A percentile compares a stretch with the other conserved stretches of the same genome.
These are phyloP conservation scores for Beauveria caledonica DNA, from an alignment of 2,329 filamentous ascomycete species.

Conservation along the genomic window DNA sequence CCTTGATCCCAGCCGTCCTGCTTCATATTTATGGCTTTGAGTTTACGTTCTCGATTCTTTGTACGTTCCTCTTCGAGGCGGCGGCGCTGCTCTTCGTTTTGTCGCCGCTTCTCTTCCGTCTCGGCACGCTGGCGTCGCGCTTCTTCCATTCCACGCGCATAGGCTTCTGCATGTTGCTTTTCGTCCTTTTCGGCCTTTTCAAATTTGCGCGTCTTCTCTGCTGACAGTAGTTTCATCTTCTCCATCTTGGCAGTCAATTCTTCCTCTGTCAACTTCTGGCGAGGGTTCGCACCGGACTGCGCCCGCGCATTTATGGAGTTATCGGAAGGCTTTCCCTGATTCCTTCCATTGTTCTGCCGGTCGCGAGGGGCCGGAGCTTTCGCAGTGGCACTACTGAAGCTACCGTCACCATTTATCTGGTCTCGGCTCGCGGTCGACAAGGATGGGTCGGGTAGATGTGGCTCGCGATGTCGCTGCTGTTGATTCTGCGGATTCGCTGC, in stretches of 20 bases:
- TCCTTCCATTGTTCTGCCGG: conserved; percentile 4
- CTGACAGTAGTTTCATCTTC: conserved; percentile 49
- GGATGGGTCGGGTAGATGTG: not conserved
- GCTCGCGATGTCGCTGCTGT: not conserved
- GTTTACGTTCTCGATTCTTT: conserved; percentile 51
- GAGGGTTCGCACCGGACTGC: conserved; percentile 49
- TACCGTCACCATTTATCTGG: not conserved
- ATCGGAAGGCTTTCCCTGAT: conserved; percentile 17
- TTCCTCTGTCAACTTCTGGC: conserved; percentile 50
- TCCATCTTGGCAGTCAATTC: conserved; percentile 54
- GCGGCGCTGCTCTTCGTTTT: conserved; percentile 43
- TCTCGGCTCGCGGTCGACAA: not conserved
- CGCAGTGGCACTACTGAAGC: not conserved
- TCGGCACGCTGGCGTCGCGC: conserved; percentile 41
- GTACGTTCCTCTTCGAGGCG: conserved; percentile 52
- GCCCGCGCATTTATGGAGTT: conserved; percentile 34
- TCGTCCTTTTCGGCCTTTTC: conserved; percentile 51
- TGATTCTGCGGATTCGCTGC: conserved; percentile 4
- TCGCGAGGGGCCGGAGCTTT: not conserved
- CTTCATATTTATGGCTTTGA: conserved; percentile 48
- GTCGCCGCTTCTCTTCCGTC: conserved; percentile 42
- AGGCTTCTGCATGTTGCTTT: conserved; percentile 45
- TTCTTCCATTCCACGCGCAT: conserved; percentile 49
- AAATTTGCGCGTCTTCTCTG: conserved; percentile 51
- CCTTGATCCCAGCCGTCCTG: conserved; percentile 52